Base-by-base conservation (phyloP, 805 yeast genomes). In the Pichia pseudocactophila region DNA sequence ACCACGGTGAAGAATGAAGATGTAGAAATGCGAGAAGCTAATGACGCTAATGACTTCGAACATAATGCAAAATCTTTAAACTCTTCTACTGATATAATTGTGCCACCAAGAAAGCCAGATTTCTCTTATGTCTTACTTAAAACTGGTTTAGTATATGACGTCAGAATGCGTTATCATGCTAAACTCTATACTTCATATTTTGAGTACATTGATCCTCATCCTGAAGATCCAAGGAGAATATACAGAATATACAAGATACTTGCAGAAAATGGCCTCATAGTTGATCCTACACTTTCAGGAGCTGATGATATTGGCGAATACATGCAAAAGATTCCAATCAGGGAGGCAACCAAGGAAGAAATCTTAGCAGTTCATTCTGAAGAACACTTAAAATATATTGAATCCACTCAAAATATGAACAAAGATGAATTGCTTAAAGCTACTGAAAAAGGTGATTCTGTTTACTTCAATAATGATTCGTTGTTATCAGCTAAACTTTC, bases 131-230 rank as follows among this genome's bases (percentile, higher is more conserved):
- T 74, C 19, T 85, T 84, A 2, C 64, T 83, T 54, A 90, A 88
- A 59, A 90, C 98, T 0, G 99, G 98, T 0, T 66, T 92, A 7
- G 90, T 95, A 45, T 92, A 92, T 63, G 99, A 92, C 61, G 97
- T 88, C 17, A 72, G 97, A 49, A 92, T 92, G 97, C 73, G 98
- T 48, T 92, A 90, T 61, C 99, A 92, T 60, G 95, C 97, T 32
- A 86, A 88, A 58, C 81, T 92, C 41, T 89, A 84, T 64, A 86
- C 96, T 3, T 82, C 92, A 2, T 86, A 90, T 52, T 84, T 77
- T 54, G 96, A 90, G 61, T 90, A 90, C 62, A 86, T 90, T 40
- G 98, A 92, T 58, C 98, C 97, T 2, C 99, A 92, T 59, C 99
- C 99, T 4, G 99, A 92, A 61, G 98, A 92, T 58, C 99, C 99